phyloP scores from a whole-genome alignment of 1,284 basidiomycete genomes.

The Gymnopus androsaceus region DNA sequence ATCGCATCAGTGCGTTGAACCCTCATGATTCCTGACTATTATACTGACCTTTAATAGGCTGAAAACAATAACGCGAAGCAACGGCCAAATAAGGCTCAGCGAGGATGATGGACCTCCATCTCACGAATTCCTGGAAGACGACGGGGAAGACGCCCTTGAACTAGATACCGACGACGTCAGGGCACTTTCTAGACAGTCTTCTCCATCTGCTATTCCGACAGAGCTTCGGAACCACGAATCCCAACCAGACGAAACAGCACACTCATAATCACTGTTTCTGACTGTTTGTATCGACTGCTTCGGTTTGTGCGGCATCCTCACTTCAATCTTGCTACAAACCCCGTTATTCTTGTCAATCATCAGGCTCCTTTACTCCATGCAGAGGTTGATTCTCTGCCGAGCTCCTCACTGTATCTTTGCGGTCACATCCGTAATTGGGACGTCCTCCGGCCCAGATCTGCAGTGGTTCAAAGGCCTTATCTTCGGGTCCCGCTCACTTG shows the following conservation, averaged over 20 bases:
- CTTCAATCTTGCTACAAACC: too few species aligned
- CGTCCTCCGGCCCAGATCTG: too few species aligned
- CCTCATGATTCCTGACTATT: not conserved
- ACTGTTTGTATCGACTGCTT: too few species aligned
- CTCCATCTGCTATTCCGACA: not conserved
- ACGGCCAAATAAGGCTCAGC: conserved; percentile 68
- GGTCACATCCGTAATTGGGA: too few species aligned
- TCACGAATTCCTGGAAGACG: conserved; percentile 62
- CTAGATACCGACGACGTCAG: conserved; percentile 13
- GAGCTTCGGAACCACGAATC: not conserved
- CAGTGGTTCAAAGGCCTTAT: too few species aligned
- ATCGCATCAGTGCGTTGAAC: conserved; percentile 59
- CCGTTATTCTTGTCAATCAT: too few species aligned
- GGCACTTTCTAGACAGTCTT: not conserved
- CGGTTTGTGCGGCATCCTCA: too few species aligned
- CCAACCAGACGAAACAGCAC: not conserved
- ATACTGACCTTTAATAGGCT: conserved; percentile 41
- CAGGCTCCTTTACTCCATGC: too few species aligned
- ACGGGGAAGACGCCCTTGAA: conserved; percentile 45
- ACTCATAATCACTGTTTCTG: too few species aligned
- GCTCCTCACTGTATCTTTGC: too few species aligned
- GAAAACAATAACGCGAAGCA: conserved; percentile 53
- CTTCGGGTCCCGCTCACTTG: too few species aligned
- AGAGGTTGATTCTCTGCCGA: too few species aligned
- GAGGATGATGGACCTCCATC: conserved; percentile 72